phyloP scores from a whole-genome alignment of 257 asterid genomes.

The Anisodus acutangulus region DNA sequence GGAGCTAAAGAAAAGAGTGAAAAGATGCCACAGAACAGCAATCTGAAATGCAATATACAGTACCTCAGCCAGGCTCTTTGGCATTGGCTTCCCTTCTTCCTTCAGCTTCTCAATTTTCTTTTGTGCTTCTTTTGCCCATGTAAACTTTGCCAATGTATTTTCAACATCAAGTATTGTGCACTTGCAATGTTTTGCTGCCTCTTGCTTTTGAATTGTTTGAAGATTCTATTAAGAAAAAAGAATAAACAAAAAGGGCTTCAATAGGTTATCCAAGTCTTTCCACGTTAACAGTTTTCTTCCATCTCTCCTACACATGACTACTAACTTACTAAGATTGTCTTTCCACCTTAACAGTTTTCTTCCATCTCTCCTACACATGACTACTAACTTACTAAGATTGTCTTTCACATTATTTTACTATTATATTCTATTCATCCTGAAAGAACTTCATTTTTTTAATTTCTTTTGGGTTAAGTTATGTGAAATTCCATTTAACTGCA shows the following conservation, averaged over 20 bases:
- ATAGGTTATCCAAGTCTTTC: neutral
- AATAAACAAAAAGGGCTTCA: neutral
- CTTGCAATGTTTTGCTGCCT: slow-evolving; percentile 74
- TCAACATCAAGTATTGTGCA: slow-evolving; percentile 81
- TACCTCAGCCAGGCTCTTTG: slow-evolving; percentile 87
- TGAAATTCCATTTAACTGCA: slow-evolving; percentile 22
- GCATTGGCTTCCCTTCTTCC: slow-evolving; percentile 87
- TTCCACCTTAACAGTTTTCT: neutral
- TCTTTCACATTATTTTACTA: neutral
- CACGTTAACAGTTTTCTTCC: neutral
- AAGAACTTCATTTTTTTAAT: neutral
- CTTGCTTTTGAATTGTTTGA: slow-evolving; percentile 61
- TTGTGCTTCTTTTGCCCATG: slow-evolving; percentile 92
- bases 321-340: neutral
- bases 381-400: neutral
- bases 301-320: slow-evolving; percentile 8
- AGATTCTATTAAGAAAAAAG: slow-evolving; percentile 54
- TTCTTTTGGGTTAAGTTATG: neutral
- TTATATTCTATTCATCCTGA: neutral
- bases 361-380: neutral
- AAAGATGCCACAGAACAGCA: neutral
- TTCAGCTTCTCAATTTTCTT: slow-evolving; percentile 65
- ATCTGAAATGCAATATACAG: slow-evolving; percentile 27
- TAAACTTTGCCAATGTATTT: slow-evolving; percentile 68
- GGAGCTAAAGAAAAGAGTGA: neutral